Percentiles rank a stretch among this genome's conserved stretches.
These are phyloP conservation scores for Lobulomyces angularis DNA, from an alignment of 192 early-diverging fungal genomes.

Conservation along the genomic window DNA sequence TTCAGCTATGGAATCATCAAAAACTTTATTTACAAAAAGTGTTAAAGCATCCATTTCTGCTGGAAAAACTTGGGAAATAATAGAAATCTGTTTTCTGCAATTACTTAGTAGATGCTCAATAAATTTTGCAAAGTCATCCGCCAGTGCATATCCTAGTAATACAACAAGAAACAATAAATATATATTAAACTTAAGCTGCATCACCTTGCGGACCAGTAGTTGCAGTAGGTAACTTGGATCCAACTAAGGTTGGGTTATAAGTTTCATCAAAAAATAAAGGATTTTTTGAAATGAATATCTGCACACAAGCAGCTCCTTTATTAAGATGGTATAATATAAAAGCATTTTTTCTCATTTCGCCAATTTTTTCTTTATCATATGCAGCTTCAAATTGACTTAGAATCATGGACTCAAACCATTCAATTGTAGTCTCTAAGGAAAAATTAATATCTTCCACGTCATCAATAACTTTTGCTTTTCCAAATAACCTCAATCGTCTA, in stretches of 20 bases:
- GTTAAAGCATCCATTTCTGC: constrained; percentile 57
- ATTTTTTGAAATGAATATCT: constrained; percentile 73
- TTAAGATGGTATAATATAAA: constrained; percentile 52
- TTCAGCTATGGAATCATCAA: constrained; percentile 71
- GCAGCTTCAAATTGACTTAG: constrained; percentile 67
- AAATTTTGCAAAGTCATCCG: constrained; percentile 54
- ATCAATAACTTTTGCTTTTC: constrained; percentile 32
- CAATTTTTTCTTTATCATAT: constrained; percentile 48
- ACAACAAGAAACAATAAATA: constrained; percentile 12
- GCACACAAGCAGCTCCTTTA: constrained; percentile 56
- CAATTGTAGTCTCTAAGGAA: constrained; percentile 48
- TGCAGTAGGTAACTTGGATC: not conserved
- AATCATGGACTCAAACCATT: constrained; percentile 66
- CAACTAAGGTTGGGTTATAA: constrained; percentile 34
- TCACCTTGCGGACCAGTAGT: not conserved
- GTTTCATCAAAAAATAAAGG: constrained; percentile 75
- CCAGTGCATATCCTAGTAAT: constrained; percentile 31
- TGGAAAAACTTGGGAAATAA: constrained; percentile 58
- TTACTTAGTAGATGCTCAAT: constrained; percentile 50
- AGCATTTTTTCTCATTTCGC: constrained; percentile 63
- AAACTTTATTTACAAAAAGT: constrained; percentile 59
- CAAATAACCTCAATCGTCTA: constrained; percentile 37
- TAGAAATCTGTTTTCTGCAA: constrained; percentile 42
- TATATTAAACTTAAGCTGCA: constrained; percentile 16
- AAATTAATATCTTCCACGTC: constrained; percentile 50